These are phyloP conservation scores for Mortierella sp. DNA, from an alignment of 371 early-diverging fungal genomes.

Conservation along the genomic window DNA sequence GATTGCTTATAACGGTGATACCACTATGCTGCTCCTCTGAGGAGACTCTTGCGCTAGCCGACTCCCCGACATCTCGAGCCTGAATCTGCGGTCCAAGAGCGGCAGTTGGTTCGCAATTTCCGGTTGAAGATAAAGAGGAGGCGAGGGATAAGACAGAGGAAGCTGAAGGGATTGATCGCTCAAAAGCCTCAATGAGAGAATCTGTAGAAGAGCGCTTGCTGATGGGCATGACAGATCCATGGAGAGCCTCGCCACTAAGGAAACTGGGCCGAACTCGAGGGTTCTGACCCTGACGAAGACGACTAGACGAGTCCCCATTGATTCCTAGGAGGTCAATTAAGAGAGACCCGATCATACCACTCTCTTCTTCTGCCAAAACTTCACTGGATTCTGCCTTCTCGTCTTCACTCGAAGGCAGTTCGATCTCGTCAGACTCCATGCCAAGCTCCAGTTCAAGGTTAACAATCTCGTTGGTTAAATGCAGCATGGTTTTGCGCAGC, in stretches of 20 bases:
- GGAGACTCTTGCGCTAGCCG: constrained; percentile 3
- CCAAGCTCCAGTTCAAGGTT: constrained; percentile 34
- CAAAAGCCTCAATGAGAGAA: constrained; percentile 13
- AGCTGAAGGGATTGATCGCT: constrained; percentile 1
- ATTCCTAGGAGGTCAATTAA: constrained; percentile 21
- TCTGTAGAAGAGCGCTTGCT: constrained; percentile 14
- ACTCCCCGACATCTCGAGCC: not conserved
- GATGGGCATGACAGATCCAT: not conserved
- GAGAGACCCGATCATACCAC: constrained; percentile 10
- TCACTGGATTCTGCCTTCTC: not conserved
- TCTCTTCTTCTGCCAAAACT: not conserved
- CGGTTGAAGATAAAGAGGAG: constrained; percentile 9
- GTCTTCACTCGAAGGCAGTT: not conserved
- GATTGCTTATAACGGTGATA: no score
- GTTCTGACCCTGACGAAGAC: constrained; percentile 11
- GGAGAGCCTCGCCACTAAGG: constrained; percentile 19
- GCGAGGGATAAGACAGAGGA: constrained; percentile 18
- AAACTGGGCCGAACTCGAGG: constrained; percentile 28
- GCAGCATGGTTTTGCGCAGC: constrained; percentile 34
- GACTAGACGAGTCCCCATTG: constrained; percentile 18
- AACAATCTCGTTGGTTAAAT: constrained; percentile 41
- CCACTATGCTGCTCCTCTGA: no score
- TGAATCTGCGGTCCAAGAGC: not conserved
- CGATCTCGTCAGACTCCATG: constrained; percentile 5
- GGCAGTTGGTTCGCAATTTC: not conserved